Evolutionary conservation across 1,139 yeast species (phyloP).

Genomic region (Barnettozyma hawaiiensis): DNA sequence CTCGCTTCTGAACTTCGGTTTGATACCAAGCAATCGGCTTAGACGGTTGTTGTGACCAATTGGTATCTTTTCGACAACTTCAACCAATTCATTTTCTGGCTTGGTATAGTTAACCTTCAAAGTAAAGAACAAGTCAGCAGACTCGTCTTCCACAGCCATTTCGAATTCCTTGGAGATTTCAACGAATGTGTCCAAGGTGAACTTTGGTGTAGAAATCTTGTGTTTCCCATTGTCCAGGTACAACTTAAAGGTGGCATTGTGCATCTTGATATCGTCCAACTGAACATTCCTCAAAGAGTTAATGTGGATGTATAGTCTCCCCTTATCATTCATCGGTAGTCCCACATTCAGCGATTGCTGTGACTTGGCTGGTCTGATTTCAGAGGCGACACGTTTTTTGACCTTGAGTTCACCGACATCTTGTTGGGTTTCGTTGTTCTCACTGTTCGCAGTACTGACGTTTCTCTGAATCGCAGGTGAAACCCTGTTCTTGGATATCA

Average conservation of each 20-base stretch:
- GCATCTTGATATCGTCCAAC: constrained; percentile 49
- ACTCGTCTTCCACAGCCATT: constrained; percentile 35
- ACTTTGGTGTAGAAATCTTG: constrained; percentile 69
- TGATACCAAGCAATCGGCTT: constrained; percentile 32
- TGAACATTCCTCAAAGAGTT: constrained; percentile 52
- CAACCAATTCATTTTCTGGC: constrained; percentile 49
- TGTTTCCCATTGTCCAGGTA: constrained; percentile 89
- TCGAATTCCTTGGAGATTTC: constrained; percentile 79
- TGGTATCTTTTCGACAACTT: constrained; percentile 49
- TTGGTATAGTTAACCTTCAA: constrained; percentile 58
- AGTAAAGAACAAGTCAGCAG: constrained; percentile 56
- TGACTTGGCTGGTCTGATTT: constrained; percentile 8
- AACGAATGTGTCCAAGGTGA: constrained; percentile 40
- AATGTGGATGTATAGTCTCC: constrained; percentile 67
- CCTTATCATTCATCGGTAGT: constrained; percentile 47
- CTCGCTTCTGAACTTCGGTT: constrained; percentile 33
- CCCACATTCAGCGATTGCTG: constrained; percentile 9
- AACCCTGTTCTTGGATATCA: neutral
- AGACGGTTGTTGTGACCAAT: constrained; percentile 24
- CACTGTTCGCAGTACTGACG: constrained; percentile 9
- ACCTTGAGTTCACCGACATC: constrained; percentile 5
- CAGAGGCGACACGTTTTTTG: constrained; percentile 11
- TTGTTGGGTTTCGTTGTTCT: constrained; percentile 4
- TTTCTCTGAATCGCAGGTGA: constrained; percentile 2
- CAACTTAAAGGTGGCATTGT: constrained; percentile 60